These are phyloP conservation scores for Phytophthora pseudosyringae DNA, from an alignment of 352 stramenopile genomes.

Conservation along the genomic window DNA sequence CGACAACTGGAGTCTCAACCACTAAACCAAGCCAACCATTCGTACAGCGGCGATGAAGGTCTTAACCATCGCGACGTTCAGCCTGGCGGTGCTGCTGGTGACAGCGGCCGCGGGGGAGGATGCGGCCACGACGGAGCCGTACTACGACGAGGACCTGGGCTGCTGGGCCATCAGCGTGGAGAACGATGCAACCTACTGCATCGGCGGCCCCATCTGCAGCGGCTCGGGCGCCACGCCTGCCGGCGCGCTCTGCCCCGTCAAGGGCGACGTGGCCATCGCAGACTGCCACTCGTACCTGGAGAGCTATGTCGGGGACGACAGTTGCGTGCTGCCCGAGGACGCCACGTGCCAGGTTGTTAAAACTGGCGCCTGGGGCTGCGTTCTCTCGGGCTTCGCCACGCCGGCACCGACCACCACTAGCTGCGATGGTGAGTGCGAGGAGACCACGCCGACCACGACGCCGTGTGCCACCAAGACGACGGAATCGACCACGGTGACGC, in stretches of 20 bases:
- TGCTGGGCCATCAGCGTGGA: conserved; percentile 47
- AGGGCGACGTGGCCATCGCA: conserved; percentile 45
- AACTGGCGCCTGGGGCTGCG: conserved; percentile 65
- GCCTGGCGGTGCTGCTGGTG: conserved; percentile 11
- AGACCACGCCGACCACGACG: conserved; percentile 1
- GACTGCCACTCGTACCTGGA: conserved; percentile 58
- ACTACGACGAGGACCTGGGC: conserved; percentile 36
- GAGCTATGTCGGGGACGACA: conserved; percentile 49
- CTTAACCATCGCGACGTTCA: conserved; percentile 22
- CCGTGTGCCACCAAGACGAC: conserved; percentile 2
- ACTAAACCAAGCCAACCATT: background rate
- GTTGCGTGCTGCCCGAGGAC: conserved; percentile 58
- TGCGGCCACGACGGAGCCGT: conserved; percentile 8
- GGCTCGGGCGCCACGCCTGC: conserved; percentile 29
- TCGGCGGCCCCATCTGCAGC: conserved; percentile 46
- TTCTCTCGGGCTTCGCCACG: conserved; percentile 36
- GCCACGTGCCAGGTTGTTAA: conserved; percentile 61
- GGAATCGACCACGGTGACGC: background rate
- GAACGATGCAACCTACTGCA: conserved; percentile 54
- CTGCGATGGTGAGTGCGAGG: conserved; percentile 13
- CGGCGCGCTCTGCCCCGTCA: conserved; percentile 44
- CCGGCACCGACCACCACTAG: conserved; percentile 27
- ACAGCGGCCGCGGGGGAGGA: background rate
- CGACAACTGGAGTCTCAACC: conserved; percentile 32
- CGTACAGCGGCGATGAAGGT: conserved; percentile 26